A percentile compares a stretch with the other conserved stretches of the same genome.
These are phyloP conservation scores for Mycena rebaudengoi DNA, from an alignment of 768 basidiomycete genomes.

Conservation along the genomic window DNA sequence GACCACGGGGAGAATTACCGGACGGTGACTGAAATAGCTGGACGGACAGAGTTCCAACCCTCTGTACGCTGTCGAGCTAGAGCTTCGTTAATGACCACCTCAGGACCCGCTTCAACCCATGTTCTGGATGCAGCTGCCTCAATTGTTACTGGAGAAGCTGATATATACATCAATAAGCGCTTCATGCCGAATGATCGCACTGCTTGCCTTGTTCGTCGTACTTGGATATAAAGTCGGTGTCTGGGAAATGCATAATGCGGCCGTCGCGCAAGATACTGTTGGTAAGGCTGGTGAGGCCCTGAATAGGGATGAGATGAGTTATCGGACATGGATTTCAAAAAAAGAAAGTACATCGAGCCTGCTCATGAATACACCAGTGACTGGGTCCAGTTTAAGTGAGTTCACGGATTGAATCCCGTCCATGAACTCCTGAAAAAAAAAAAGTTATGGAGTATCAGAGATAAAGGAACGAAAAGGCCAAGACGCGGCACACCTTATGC, in stretches of 20 bases:
- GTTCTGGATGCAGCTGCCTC: background rate
- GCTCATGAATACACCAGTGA: too few species aligned
- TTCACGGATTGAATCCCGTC: too few species aligned
- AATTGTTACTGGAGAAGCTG: conserved; percentile 16
- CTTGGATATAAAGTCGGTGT: conserved; percentile 7
- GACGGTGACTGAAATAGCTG: conserved; percentile 23
- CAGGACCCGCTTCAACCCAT: conserved; percentile 10
- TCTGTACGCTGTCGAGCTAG: conserved; percentile 21
- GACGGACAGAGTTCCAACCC: conserved; percentile 27
- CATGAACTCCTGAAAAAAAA: conserved; percentile 13
- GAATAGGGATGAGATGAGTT: background rate
- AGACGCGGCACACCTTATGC: too few species aligned
- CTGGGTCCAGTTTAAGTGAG: too few species aligned
- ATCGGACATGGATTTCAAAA: background rate
- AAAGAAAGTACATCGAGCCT: conserved; percentile 11
- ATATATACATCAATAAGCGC: background rate
- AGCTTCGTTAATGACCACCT: conserved; percentile 23
- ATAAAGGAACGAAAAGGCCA: background rate
- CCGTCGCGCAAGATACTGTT: conserved; percentile 28
- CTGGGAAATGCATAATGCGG: conserved; percentile 26
- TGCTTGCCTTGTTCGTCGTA: conserved; percentile 26
- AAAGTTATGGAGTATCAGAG: background rate
- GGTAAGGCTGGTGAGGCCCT: conserved; percentile 20
- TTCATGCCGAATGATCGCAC: background rate
- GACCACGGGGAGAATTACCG: conserved; percentile 23